Evolutionary conservation across 805 yeast genomes (phyloP).

Genomic region (Candida krabiensis): DNA sequence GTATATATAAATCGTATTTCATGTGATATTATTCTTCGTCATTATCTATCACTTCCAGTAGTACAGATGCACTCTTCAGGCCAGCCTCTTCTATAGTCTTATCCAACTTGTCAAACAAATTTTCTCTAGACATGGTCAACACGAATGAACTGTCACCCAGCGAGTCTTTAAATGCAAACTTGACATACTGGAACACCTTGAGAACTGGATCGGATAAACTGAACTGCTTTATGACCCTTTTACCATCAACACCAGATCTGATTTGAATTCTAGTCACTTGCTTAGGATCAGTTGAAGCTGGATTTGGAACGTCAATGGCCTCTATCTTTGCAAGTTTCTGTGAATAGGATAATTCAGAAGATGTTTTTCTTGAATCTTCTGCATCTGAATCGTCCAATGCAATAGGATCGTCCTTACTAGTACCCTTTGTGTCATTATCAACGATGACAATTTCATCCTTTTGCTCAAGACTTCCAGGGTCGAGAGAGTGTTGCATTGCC

Average conservation of each 20-base stretch:
- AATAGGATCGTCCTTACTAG: constrained; percentile 23
- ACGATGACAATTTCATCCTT: constrained; percentile 28
- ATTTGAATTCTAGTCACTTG: constrained; percentile 78
- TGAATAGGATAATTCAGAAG: constrained; percentile 16
- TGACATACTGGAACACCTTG: constrained; percentile 64
- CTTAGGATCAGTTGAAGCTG: constrained; percentile 48
- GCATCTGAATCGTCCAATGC: constrained; percentile 20
- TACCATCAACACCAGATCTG: constrained; percentile 79
- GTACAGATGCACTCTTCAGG: constrained; percentile 75
- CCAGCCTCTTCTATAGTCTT: constrained; percentile 71
- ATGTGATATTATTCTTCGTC: constrained; percentile 15
- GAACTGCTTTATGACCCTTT: constrained; percentile 73
- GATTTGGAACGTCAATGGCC: constrained; percentile 56
- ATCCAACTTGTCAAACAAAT: constrained; percentile 54
- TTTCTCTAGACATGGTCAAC: constrained; percentile 55
- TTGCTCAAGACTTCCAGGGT: constrained; percentile 17
- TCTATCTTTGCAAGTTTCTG: constrained; percentile 17
- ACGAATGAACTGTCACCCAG: constrained; percentile 48
- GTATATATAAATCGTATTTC: no score
- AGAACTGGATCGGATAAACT: constrained; percentile 55
- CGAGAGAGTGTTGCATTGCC: constrained; percentile 68
- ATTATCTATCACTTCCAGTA: constrained; percentile 55
- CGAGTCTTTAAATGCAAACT: constrained; percentile 50
- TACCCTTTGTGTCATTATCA: constrained; percentile 20
- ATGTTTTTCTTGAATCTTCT: constrained; percentile 14